Conservation (phyloP, 257 asterid species). For the Penstemon davidsonii region DNA sequence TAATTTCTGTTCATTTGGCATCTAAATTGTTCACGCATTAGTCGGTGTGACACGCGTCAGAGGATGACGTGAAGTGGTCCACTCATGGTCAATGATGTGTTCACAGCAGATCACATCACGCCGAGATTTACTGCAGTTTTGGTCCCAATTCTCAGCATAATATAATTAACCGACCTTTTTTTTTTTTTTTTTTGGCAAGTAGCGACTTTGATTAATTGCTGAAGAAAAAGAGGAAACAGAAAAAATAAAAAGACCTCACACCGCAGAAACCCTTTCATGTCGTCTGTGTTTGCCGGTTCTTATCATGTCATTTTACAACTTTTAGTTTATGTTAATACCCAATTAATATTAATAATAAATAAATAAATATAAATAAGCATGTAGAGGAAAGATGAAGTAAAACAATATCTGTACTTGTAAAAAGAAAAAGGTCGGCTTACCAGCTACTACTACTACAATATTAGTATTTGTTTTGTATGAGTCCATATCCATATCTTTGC, state of each 20-base stretch:
- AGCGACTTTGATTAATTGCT: no score
- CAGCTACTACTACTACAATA: conserved; percentile 4
- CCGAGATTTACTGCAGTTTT: conserved; percentile 18
- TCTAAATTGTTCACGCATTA: background rate
- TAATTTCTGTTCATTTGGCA: no score
- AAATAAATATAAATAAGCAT: background rate
- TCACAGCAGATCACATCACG: conserved; percentile 25
- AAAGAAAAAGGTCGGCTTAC: background rate
- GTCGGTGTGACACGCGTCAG: conserved; percentile 18
- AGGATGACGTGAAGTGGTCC: conserved; percentile 32
- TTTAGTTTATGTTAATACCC: background rate
- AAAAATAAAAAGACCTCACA: no score
- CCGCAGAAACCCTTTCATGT: no score
- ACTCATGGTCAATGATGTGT: conserved; percentile 30
- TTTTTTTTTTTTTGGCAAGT: background rate
- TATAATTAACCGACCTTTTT: no score
- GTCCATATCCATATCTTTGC: conserved; percentile 12
- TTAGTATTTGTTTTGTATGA: no score
- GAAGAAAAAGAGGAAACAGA: no score
- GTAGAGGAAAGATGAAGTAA: background rate
- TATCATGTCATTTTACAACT: background rate
- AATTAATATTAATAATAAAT: no score
- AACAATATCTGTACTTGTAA: no score
- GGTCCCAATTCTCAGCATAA: background rate
- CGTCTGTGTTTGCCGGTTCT: no score